phyloP scores from a whole-genome alignment of 1,284 basidiomycete genomes.

The Ceraceosorus bombacis region DNA sequence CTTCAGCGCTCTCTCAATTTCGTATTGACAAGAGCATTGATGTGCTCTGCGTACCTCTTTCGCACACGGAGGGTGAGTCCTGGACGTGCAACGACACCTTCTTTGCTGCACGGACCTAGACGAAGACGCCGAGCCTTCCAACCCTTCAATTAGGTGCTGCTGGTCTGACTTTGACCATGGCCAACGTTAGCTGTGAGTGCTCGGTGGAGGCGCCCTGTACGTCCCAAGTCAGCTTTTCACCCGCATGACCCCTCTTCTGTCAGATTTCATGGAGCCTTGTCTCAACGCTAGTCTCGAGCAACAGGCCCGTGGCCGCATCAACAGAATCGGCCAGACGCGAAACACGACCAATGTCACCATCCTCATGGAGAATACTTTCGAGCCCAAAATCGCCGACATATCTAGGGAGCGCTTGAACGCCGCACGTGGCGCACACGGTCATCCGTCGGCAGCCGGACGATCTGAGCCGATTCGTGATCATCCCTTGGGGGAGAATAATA shows the following conservation, averaged over 20 bases:
- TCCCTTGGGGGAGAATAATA: too few species aligned
- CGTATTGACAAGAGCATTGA: conserved; percentile 21
- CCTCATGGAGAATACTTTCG: conserved; percentile 32
- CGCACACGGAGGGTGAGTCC: conserved; percentile 20
- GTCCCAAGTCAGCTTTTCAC: too few species aligned
- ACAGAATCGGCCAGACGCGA: conserved; percentile 26
- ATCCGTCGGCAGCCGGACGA: too few species aligned
- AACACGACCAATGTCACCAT: conserved; percentile 26
- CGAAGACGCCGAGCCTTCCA: too few species aligned
- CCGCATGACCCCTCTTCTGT: neutral
- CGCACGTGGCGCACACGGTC: too few species aligned
- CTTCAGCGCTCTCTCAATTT: conserved; percentile 25
- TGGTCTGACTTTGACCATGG: conserved; percentile 28
- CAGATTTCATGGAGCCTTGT: conserved; percentile 26
- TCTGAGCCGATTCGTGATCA: too few species aligned
- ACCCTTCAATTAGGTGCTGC: conserved; percentile 8
- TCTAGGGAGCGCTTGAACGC: conserved; percentile 18
- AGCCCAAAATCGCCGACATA: conserved; percentile 27
- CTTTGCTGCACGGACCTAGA: too few species aligned
- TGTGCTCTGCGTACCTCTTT: conserved; percentile 27
- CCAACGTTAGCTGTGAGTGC: conserved; percentile 15
- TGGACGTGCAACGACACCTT: too few species aligned
- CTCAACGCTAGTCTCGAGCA: conserved; percentile 26
- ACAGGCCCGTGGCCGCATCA: conserved; percentile 25
- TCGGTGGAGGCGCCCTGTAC: too few species aligned